Evolutionary conservation across 768 basidiomycete genomes (phyloP), one percentile per base, ranked within the genome.

Genomic region (Agaricus sinodeliciosus): DNA sequence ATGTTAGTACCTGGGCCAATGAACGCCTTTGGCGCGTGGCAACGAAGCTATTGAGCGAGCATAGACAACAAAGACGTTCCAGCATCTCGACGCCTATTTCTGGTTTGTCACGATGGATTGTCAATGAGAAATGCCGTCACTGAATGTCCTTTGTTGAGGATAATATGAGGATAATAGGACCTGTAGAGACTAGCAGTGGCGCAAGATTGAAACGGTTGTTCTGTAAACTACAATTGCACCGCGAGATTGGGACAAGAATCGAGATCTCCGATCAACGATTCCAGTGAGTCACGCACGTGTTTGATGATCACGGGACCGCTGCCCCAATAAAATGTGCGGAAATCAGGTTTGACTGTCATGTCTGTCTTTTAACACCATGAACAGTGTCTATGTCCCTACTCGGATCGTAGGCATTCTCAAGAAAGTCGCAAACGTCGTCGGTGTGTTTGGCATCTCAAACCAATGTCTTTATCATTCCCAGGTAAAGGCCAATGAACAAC

Each of bases 381-480:
- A 65, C 65, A 71, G 66, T 54, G 63, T 76, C 37, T 73, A 70
- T 58, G 69, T 87, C 58, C 82, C 87, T 34, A 70, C 75, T 41
- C 80, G 80, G 52, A 78, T 89, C 61, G 73, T 76, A 52, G 66
- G 77, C 37, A 66, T 89, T 34, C 70, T 89, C 49, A 84, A 78
- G 57, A 73, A 87, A 54, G 69, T 90, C 31, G 77, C 82, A 55
- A 85, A 87, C 58, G 79, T 77, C 36, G 74, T 90, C 40, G 85
- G 85, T 0, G 72, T 82, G 0, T 66, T 87, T n/a, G 85, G 86
- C 0, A 77, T 89, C 25, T 81, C 87, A 3, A 79, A 78, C 60
- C 81, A 86, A 25, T 86, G 82, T 62, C 61, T 82, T 37, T 58
- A 69, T 27, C 70, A 68, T 22, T 66, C 61, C 49, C 44, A 48